phyloP scores from a whole-genome alignment of 805 yeast genomes.

The Saturnispora besseyi region DNA sequence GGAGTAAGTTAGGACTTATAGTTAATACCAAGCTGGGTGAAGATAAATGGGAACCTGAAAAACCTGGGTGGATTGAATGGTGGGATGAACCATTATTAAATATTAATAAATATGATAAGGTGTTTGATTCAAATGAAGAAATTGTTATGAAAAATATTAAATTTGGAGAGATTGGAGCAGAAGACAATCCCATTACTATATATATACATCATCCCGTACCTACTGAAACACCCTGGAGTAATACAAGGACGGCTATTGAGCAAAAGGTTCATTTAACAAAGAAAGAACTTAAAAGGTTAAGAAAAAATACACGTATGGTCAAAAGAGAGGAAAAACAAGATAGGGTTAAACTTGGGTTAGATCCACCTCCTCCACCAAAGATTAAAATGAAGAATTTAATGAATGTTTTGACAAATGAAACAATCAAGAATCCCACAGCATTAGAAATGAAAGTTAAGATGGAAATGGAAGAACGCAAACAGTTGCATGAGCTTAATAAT shows the following conservation, averaged over 20 bases:
- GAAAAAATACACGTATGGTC: conserved; percentile 60
- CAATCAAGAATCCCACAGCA: conserved; percentile 80
- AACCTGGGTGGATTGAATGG: conserved; percentile 75
- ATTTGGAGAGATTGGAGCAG: conserved; percentile 28
- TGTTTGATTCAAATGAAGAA: conserved; percentile 29
- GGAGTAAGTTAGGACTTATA: conserved; percentile 21
- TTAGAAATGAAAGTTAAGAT: conserved; percentile 63
- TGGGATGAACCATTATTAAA: conserved; percentile 66
- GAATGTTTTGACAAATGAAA: conserved; percentile 78
- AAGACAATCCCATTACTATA: conserved; percentile 46
- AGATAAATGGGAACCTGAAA: conserved; percentile 32
- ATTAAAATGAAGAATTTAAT: conserved; percentile 76
- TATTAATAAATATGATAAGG: conserved; percentile 30
- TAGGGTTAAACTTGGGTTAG: conserved; percentile 67
- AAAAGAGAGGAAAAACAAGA: conserved; percentile 66
- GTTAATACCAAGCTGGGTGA: conserved; percentile 53
- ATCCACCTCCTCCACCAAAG: conserved; percentile 85
- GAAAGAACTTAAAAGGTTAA: conserved; percentile 61
- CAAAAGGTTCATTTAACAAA: conserved; percentile 56
- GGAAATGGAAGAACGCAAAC: conserved; percentile 57
- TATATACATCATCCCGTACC: conserved; percentile 81
- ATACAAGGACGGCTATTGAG: conserved; percentile 21
- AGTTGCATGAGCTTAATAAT: conserved; percentile 53
- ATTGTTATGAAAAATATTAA: conserved; percentile 21
- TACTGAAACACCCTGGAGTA: conserved; percentile 48